Conservation (phyloP, 2,329 filamentous ascomycete species). For the Diaporthe citri region DNA sequence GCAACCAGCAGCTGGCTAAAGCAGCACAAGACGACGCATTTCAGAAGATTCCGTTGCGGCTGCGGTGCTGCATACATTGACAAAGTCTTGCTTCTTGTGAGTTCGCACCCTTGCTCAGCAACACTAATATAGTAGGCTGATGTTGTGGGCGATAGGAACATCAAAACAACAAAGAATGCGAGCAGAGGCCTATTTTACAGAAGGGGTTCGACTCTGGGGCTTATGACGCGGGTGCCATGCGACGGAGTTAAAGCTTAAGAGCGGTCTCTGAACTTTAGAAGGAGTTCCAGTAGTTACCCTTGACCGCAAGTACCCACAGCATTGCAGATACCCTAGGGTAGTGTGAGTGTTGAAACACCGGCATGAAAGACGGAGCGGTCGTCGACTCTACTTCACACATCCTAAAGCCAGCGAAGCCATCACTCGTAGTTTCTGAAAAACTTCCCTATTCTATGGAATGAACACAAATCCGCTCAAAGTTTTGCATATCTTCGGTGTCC, state of each 20-base stretch:
- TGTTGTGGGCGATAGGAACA: not conserved
- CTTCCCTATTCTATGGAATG: no score
- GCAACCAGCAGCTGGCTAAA: not conserved
- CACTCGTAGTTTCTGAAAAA: no score
- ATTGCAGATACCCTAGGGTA: no score
- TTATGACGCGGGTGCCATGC: no score
- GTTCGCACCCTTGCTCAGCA: not conserved
- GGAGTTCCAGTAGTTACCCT: not conserved
- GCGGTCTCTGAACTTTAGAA: no score
- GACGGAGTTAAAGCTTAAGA: no score
- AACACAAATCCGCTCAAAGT: not conserved
- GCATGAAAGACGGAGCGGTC: not conserved
- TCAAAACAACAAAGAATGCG: not conserved
- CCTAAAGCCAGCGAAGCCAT: no score
- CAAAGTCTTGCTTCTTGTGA: not conserved
- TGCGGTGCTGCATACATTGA: constrained; percentile 6
- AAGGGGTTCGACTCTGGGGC: not conserved
- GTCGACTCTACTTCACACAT: not conserved
- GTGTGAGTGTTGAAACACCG: no score
- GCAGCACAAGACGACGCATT: not conserved
- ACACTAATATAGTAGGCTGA: not conserved
- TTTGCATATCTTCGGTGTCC: not conserved
- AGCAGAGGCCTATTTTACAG: no score
- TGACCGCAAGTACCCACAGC: not conserved
- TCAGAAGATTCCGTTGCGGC: not conserved